phyloP scores from a whole-genome alignment of 2,329 filamentous ascomycete species.

The Curvularia lunata region DNA sequence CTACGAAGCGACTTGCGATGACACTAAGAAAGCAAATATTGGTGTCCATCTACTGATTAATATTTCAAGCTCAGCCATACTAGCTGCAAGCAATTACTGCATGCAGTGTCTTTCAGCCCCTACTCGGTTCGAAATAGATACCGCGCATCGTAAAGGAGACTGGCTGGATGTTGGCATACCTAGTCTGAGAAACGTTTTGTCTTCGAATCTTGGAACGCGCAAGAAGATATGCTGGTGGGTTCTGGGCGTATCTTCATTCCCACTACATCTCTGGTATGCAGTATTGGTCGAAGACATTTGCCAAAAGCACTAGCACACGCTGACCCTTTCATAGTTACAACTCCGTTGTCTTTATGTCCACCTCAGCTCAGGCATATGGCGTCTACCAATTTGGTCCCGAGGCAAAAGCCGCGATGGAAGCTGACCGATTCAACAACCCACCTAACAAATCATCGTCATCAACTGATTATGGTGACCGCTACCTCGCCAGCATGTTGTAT shows the following conservation, averaged over 20 bases:
- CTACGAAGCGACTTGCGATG: background rate
- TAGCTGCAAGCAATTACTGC: background rate
- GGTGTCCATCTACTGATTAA: background rate
- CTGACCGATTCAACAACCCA: conserved; percentile 12
- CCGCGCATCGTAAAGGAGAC: conserved; percentile 51
- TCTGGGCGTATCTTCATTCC: conserved; percentile 25
- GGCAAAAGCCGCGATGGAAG: conserved; percentile 14
- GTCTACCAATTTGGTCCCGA: conserved; percentile 7
- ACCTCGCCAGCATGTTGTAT: conserved; percentile 2
- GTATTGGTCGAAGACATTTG: background rate
- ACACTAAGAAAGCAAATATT: background rate
- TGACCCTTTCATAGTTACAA: conserved; percentile 29
- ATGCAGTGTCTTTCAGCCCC: conserved; percentile 61
- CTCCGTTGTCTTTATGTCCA: conserved; percentile 31
- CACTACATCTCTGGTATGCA: conserved; percentile 27
- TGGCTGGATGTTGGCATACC: conserved; percentile 31
- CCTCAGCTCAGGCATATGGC: conserved; percentile 23
- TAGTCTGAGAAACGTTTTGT: conserved; percentile 23
- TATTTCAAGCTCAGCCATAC: background rate
- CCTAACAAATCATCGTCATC: too few relatives aligned
- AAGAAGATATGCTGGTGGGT: conserved; percentile 19
- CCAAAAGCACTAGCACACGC: background rate
- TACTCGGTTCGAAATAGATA: conserved; percentile 57
- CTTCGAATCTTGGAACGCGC: background rate
- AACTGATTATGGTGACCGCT: too few relatives aligned